Conservation (phyloP, 2,329 filamentous ascomycete genomes). For the Monosporascus sp. region DNA sequence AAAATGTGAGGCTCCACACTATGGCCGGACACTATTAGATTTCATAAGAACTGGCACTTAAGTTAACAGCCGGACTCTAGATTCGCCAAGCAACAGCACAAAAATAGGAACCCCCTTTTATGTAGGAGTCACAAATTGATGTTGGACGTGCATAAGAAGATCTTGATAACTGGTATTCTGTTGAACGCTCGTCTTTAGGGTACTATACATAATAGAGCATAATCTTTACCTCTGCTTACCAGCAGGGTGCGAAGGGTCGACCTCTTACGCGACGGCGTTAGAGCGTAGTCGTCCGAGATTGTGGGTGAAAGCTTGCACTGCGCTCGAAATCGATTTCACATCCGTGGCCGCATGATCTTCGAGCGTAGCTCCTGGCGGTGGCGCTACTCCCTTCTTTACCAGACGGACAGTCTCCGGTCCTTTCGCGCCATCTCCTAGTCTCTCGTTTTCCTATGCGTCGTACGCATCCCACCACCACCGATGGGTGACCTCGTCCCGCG, state of each 20-base stretch:
- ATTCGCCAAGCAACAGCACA: too few species aligned
- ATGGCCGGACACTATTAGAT: too few species aligned
- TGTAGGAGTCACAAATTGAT: too few species aligned
- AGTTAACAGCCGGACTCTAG: too few species aligned
- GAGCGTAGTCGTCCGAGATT: background rate
- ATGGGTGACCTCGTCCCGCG: slow-evolving; percentile 45
- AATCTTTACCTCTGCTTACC: background rate
- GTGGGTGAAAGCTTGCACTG: slow-evolving; percentile 11
- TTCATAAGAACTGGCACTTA: too few species aligned
- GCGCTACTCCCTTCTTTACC: slow-evolving; percentile 9
- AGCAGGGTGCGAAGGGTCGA: slow-evolving; percentile 22
- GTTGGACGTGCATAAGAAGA: too few species aligned
- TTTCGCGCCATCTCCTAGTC: background rate
- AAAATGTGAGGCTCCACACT: too few species aligned
- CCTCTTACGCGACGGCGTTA: slow-evolving; percentile 13
- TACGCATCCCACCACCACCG: slow-evolving; percentile 47
- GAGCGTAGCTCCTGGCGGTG: slow-evolving; percentile 1
- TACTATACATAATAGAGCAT: too few species aligned
- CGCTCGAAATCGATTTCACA: slow-evolving; percentile 8
- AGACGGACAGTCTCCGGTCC: slow-evolving; percentile 3
- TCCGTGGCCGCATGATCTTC: slow-evolving; percentile 5
- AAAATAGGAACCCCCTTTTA: too few species aligned
- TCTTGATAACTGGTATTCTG: too few species aligned
- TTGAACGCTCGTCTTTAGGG: too few species aligned
- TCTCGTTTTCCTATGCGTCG: slow-evolving; percentile 29